phyloP scores from a whole-genome alignment of 176 grass and related monocot species.

The Musa itinerans region DNA sequence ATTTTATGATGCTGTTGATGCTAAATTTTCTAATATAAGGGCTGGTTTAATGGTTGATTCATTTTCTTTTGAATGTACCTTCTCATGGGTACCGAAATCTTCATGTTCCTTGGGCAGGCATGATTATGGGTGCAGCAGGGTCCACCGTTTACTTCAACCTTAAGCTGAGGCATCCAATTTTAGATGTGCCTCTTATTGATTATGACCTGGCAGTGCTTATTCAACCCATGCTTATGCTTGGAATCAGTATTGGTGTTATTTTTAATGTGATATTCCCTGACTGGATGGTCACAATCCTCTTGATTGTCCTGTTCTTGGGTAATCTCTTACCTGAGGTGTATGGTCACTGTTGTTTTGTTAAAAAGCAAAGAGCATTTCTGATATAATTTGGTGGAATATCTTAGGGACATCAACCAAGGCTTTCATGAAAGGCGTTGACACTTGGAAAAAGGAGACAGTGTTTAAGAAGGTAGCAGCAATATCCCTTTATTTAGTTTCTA shows the following conservation, averaged over 20 bases:
- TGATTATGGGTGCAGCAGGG: constrained; percentile 64
- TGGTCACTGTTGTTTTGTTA: not conserved
- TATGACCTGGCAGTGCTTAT: constrained; percentile 72
- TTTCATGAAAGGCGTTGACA: constrained; percentile 55
- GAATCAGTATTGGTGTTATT: constrained; percentile 65
- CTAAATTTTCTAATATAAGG: too few relatives aligned
- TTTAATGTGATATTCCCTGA: constrained; percentile 65
- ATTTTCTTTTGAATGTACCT: not conserved
- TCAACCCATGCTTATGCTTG: constrained; percentile 85
- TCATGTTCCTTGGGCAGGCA: constrained; percentile 33
- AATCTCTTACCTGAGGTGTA: not conserved
- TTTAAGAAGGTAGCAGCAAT: constrained; percentile 27
- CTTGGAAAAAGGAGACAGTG: constrained; percentile 60
- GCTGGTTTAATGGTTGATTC: not conserved
- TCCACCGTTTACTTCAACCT: constrained; percentile 85
- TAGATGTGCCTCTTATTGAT: constrained; percentile 69
- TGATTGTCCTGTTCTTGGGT: constrained; percentile 71
- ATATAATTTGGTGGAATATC: not conserved
- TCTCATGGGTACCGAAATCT: not conserved
- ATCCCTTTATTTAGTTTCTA: not conserved
- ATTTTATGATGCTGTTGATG: too few relatives aligned
- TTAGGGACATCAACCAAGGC: constrained; percentile 57
- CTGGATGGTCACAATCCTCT: constrained; percentile 64
- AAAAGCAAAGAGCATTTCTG: not conserved
- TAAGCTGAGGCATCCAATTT: constrained; percentile 51